Conservation (phyloP, 176 grass and related monocot genomes). For the Alopecurus myosuroides region DNA sequence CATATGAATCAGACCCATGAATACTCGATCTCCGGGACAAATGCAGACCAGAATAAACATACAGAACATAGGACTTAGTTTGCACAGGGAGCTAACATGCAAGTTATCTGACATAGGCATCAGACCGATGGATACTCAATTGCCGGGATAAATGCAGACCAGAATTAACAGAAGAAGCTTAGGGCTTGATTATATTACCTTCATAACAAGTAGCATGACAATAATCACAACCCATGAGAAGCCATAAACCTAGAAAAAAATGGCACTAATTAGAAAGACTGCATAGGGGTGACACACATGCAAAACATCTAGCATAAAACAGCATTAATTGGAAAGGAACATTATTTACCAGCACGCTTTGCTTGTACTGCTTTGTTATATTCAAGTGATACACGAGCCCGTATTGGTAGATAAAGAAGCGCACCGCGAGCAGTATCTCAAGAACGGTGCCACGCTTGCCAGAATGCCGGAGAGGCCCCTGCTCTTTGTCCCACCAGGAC, state of each 20-base stretch:
- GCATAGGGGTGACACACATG: neutral
- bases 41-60: neutral
- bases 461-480: slow-evolving; percentile 80
- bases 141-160: neutral
- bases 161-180: neutral
- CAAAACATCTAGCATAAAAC: too few relatives aligned
- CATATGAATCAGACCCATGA: neutral
- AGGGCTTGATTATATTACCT: slow-evolving; percentile 41
- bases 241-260: slow-evolving; percentile 76
- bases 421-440: slow-evolving; percentile 79
- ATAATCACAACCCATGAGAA: slow-evolving; percentile 92
- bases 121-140: neutral
- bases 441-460: slow-evolving; percentile 80
- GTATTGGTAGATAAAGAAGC: slow-evolving; percentile 98
- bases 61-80: too few relatives aligned
- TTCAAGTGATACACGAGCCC: slow-evolving; percentile 96
- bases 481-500: slow-evolving; percentile 98
- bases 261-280: neutral
- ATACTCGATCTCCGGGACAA: neutral
- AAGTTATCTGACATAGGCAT: neutral
- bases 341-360: slow-evolving; percentile 76
- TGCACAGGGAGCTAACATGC: too few relatives aligned
- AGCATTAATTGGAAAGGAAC: too few relatives aligned
- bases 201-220: slow-evolving; percentile 70
- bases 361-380: slow-evolving; percentile 63